phyloP scores from a whole-genome alignment of 2,329 filamentous ascomycete genomes.

The Penicillium expansum region DNA sequence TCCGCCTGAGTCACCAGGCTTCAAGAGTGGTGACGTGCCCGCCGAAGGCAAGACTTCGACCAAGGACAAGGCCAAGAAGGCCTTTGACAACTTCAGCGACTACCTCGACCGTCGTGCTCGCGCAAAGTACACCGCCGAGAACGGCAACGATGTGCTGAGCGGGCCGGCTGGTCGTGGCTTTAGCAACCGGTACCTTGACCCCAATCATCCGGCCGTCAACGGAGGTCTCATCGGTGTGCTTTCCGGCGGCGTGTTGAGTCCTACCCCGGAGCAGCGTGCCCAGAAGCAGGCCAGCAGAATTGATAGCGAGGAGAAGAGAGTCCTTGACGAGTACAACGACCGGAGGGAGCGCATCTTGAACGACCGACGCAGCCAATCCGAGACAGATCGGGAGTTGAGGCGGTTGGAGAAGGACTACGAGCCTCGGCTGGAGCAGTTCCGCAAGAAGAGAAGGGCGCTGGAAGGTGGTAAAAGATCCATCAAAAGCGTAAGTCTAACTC shows the following conservation, averaged over 20 bases:
- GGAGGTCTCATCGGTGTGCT: slow-evolving; percentile 47
- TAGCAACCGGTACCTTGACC: slow-evolving; percentile 49
- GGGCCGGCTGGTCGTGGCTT: slow-evolving; percentile 29
- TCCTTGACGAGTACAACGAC: background rate
- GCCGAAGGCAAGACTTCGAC: background rate
- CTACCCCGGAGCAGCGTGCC: background rate
- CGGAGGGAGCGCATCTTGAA: background rate
- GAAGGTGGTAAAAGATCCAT: background rate
- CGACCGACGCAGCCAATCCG: background rate
- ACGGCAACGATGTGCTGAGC: background rate
- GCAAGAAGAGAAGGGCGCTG: background rate
- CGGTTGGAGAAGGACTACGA: background rate
- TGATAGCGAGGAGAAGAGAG: background rate
- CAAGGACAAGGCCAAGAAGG: background rate
- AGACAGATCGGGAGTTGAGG: background rate
- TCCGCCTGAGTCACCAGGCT: background rate
- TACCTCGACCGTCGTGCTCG: slow-evolving; percentile 5
- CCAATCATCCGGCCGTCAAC: slow-evolving; percentile 49
- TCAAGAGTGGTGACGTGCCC: background rate
- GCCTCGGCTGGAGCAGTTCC: background rate
- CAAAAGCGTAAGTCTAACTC: background rate
- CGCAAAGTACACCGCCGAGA: background rate
- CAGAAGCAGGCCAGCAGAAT: background rate
- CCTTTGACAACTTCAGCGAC: slow-evolving; percentile 3
- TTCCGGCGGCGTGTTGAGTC: slow-evolving; percentile 38